Conservation (phyloP, 176 grass and related monocot species). For the Canna indica region DNA sequence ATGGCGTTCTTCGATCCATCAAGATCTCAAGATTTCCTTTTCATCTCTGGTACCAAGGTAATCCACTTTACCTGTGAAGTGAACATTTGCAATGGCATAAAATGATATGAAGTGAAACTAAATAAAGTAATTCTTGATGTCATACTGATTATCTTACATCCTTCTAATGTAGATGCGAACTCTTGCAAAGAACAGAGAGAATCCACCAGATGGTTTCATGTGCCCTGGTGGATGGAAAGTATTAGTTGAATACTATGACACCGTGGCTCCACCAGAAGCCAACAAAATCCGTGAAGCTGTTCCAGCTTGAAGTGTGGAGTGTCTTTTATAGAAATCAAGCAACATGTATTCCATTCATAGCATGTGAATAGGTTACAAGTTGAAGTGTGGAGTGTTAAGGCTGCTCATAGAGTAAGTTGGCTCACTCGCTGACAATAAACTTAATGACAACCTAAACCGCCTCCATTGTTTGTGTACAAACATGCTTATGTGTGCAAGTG, state of each 20-base stretch:
- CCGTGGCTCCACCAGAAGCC: conserved; percentile 30
- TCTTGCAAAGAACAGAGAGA: conserved; percentile 72
- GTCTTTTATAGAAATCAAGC: too few species aligned
- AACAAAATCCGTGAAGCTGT: conserved; percentile 61
- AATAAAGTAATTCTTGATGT: background rate
- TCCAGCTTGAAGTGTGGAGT: conserved; percentile 34
- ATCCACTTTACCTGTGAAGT: background rate
- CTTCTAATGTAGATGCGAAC: conserved; percentile 54
- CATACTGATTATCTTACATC: background rate
- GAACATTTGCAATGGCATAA: background rate
- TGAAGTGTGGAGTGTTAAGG: conserved; percentile 21
- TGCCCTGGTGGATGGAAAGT: conserved; percentile 96
- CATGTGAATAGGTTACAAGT: too few species aligned
- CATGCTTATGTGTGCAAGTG: background rate
- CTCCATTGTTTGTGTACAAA: background rate
- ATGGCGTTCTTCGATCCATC: conserved; percentile 97
- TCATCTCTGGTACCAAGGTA: conserved; percentile 99
- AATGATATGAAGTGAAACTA: background rate
- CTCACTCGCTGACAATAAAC: background rate
- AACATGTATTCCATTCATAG: too few species aligned
- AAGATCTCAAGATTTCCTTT: conserved; percentile 89
- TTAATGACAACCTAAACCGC: background rate
- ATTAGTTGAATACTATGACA: conserved; percentile 83
- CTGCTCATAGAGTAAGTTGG: too few species aligned
- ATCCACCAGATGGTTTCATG: conserved; percentile 90